Base-by-base conservation (phyloP, 2,329 filamentous ascomycete species). In the Penicillium oxalicum region DNA sequence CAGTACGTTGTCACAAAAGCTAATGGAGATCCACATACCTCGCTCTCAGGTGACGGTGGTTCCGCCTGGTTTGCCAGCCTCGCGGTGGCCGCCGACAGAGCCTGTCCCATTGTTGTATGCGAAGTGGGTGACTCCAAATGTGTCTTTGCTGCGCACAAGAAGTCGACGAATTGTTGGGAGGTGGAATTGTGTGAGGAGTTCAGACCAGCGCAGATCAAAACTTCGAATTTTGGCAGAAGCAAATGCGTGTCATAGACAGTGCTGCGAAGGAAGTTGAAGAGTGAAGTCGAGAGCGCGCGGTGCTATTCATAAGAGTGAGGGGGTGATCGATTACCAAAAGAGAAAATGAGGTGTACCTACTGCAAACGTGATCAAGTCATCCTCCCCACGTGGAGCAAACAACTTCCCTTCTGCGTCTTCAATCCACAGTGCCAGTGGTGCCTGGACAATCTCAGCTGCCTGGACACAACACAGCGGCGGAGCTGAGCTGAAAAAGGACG, bases 131-230 rank as follows among this genome's bases (percentile, higher is more conserved):
- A 70, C 35, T 79, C 76, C 12, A 77, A 70, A 18, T 82, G 82
- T 60, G 88, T 89, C 7, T 38, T 24, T 0, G 83, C 78, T 0
- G 69, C 64, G 56, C 90, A 91, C 89, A 89, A 96, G 52, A 79
- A 74, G 12, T 68, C 61, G 26, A 83, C 73, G 2, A 81, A 77
- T 3, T 62, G 62, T 40, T 78, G 79, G 9, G 75, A 73, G 8
- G 79, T 73, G 3, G 64, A 67, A 40, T 69, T 72, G 53, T 79
- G 75, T 5, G 71, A 71, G 39, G 78, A 82, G 24, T 72, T 63
- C 27, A 84, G 74, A 2, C 77, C 77, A 41, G 79, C 71, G 28
- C 73, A 67, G 8, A 84, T 64, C 5, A 84, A 61, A 4, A 59
- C 52, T 40, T 78, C 74, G 4, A 83, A 61, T 62, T 74, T 65